Conservation (phyloP, 225 moss, liverwort and hornwort genomes). For the Thuidium tamariscinum region DNA sequence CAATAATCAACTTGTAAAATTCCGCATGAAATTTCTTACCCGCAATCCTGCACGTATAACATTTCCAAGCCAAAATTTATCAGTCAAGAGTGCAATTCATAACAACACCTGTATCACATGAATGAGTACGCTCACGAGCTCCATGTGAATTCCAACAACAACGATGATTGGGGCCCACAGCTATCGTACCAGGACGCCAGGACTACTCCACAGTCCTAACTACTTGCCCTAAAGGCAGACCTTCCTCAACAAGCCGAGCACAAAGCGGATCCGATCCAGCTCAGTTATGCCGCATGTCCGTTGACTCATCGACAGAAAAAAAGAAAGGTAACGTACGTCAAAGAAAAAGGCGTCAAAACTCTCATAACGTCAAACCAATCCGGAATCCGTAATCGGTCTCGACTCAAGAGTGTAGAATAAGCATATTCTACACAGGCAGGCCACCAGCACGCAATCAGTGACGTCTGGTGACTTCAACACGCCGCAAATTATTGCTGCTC, state of each 20-base stretch:
- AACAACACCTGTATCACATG: neutral
- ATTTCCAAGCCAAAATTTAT: neutral
- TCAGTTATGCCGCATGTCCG: neutral
- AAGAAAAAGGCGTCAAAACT: neutral
- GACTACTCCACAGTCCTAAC: neutral
- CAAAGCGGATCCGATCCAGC: neutral
- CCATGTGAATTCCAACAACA: neutral
- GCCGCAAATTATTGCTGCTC: neutral
- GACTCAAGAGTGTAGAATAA: neutral
- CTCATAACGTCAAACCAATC: neutral
- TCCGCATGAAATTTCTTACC: conserved; percentile 3
- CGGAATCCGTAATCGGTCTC: neutral
- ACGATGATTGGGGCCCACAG: neutral
- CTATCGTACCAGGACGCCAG: neutral
- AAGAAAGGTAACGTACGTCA: neutral
- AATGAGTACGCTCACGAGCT: neutral
- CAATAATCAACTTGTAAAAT: neutral
- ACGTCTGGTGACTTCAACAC: neutral
- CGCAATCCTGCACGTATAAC: conserved; percentile 6
- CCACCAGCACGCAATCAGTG: conserved; percentile 8
- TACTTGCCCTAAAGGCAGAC: neutral
- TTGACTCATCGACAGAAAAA: neutral
- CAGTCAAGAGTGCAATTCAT: neutral
- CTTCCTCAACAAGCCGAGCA: neutral
- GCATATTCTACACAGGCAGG: neutral